Percentiles rank a stretch among this genome's conserved stretches.
phyloP scores from a whole-genome alignment of 1,139 yeast genomes.

The Taphrina communis region DNA sequence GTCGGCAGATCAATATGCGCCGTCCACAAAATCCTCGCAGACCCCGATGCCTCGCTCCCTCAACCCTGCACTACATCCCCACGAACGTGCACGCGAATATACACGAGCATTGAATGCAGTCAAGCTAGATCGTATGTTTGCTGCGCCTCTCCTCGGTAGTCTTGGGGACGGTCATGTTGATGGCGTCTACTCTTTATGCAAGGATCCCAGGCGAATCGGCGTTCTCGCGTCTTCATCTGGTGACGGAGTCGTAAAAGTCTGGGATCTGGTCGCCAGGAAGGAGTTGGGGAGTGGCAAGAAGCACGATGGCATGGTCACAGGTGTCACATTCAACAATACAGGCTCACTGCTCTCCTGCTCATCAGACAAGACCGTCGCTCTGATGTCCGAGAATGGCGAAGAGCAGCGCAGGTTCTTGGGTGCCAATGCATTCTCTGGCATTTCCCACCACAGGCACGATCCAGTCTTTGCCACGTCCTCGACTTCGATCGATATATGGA shows the following conservation, averaged over 20 bases:
- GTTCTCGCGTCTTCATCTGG: conserved; percentile 91
- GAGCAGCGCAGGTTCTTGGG: conserved; percentile 75
- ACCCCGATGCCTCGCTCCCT: conserved; percentile 84
- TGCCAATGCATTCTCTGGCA: conserved; percentile 79
- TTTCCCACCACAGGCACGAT: conserved; percentile 83
- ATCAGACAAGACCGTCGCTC: conserved; percentile 83
- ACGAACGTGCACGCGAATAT: conserved; percentile 95
- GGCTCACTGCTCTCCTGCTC: conserved; percentile 81
- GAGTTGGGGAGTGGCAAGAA: conserved; percentile 82
- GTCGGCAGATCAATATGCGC: conserved; percentile 40
- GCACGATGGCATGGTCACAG: conserved; percentile 89
- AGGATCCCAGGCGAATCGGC: conserved; percentile 70
- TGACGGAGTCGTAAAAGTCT: conserved; percentile 90
- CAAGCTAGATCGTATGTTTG: conserved; percentile 90
- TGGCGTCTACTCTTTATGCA: conserved; percentile 90
- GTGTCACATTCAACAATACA: conserved; percentile 77
- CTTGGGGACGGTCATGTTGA: conserved; percentile 94
- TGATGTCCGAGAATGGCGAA: conserved; percentile 62
- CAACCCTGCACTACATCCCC: conserved; percentile 94
- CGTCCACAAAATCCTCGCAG: conserved; percentile 58
- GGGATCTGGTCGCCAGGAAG: conserved; percentile 80
- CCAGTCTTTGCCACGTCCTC: conserved; percentile 90
- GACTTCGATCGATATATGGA: conserved; percentile 88
- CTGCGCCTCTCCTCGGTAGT: conserved; percentile 95
- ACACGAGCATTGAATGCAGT: conserved; percentile 94